Evolutionary conservation across 2,329 filamentous ascomycete species (phyloP).

Genomic region (Malbranchea cinnamomea): DNA sequence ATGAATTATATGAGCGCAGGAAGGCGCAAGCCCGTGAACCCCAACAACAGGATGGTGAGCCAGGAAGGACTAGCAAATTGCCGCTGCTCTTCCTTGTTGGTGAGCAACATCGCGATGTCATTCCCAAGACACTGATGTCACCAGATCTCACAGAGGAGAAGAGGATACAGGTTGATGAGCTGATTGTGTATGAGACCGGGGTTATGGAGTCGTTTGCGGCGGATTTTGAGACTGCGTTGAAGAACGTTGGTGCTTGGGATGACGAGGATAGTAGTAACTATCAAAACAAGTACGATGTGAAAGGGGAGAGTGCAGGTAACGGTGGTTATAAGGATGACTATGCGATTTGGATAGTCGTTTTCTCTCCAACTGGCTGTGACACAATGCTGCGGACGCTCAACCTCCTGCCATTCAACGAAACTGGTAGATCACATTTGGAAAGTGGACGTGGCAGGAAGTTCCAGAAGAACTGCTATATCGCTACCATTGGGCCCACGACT

Average conservation of each 20-base stretch:
- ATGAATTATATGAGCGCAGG: conserved; percentile 18
- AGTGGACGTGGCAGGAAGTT: conserved; percentile 3
- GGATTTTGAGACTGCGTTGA: conserved; percentile 44
- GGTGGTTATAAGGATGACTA: conserved; percentile 3
- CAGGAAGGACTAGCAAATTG: conserved; percentile 35
- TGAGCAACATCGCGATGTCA: conserved; percentile 77
- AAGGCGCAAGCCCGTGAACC: conserved; percentile 9
- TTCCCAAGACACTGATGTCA: conserved; percentile 63
- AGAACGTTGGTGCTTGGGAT: conserved; percentile 27
- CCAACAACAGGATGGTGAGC: conserved; percentile 27
- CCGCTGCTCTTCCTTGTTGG: conserved; percentile 77
- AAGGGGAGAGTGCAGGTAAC: conserved; percentile 9
- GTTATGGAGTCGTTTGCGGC: conserved; percentile 64
- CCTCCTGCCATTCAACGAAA: conserved; percentile 19
- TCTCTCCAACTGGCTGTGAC: conserved; percentile 47
- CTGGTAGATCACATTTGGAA: conserved; percentile 9
- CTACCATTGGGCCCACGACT: conserved; percentile 90
- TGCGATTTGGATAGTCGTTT: conserved; percentile 30
- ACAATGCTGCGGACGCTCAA: conserved; percentile 42
- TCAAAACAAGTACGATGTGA: conserved; percentile 10
- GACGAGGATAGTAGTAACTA: conserved; percentile 1
- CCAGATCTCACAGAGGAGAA: conserved; percentile 31
- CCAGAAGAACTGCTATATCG: conserved; percentile 44
- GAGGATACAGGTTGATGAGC: conserved; percentile 56
- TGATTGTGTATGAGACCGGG: conserved; percentile 74